Percentiles rank a stretch among this genome's conserved stretches.
These are phyloP conservation scores for Dionaea muscipula DNA, from an alignment of 179 eudicot genomes.

Conservation along the genomic window DNA sequence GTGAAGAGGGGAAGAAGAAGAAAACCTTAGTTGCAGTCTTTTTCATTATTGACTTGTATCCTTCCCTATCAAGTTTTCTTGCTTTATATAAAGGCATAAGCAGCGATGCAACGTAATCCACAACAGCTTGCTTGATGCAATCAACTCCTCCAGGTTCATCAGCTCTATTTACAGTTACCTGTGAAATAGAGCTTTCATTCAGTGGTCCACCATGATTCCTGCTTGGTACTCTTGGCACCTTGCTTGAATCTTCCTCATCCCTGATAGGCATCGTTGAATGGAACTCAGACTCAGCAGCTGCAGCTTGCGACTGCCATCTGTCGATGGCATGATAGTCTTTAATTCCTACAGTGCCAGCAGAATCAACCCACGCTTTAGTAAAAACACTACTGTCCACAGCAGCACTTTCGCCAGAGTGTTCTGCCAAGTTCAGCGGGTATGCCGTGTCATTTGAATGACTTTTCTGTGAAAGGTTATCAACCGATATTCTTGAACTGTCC, in stretches of 20 bases:
- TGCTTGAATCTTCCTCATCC: constrained; percentile 83
- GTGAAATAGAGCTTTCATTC: constrained; percentile 75
- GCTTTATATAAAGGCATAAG: constrained; percentile 97
- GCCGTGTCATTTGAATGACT: constrained; percentile 73
- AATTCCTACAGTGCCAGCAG: constrained; percentile 58
- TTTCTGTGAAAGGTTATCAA: constrained; percentile 58
- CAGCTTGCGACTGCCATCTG: constrained; percentile 98
- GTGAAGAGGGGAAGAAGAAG: background rate
- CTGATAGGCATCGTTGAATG: constrained; percentile 34
- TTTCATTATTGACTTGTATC: constrained; percentile 92
- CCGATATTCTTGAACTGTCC: constrained; percentile 51
- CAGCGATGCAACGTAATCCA: constrained; percentile 80
- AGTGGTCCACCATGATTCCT: constrained; percentile 28
- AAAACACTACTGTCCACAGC: constrained; percentile 64
- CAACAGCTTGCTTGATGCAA: constrained; percentile 71
- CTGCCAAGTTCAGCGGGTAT: constrained; percentile 48
- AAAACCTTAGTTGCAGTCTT: constrained; percentile 91
- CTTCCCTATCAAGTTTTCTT: constrained; percentile 76
- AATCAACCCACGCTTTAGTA: constrained; percentile 97
- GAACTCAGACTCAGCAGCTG: constrained; percentile 76
- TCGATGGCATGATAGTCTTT: constrained; percentile 90
- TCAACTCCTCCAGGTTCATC: constrained; percentile 69
- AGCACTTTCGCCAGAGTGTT: constrained; percentile 82
- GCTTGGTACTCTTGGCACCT: constrained; percentile 31
- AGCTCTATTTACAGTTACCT: constrained; percentile 60